phyloP scores from a whole-genome alignment of 2,329 filamentous ascomycete species.

The Mycosphaerella arachidis region DNA sequence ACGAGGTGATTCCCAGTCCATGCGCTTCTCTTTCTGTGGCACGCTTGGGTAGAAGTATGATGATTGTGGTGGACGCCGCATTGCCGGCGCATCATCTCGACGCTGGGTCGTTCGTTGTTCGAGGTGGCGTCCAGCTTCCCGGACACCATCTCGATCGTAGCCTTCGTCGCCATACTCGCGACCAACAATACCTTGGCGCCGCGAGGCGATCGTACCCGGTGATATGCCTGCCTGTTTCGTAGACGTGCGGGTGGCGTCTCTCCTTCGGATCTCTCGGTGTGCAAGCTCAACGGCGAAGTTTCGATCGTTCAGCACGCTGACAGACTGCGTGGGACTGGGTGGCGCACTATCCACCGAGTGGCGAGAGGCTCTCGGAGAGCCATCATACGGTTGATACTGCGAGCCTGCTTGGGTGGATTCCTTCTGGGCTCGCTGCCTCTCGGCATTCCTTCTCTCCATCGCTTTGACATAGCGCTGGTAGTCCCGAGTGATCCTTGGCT shows the following conservation, averaged over 20 bases:
- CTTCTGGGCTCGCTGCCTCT: constrained; percentile 23
- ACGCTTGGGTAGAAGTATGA: constrained; percentile 43
- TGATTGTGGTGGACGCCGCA: constrained; percentile 11
- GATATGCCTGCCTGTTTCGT: constrained; percentile 53
- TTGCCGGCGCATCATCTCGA: constrained; percentile 3
- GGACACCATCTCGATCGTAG: constrained; percentile 18
- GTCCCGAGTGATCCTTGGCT: constrained; percentile 68
- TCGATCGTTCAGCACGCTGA: constrained; percentile 67
- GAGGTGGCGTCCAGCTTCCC: constrained; percentile 25
- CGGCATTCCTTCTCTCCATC: constrained; percentile 37
- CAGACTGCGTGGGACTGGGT: constrained; percentile 21
- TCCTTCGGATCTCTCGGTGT: constrained; percentile 63
- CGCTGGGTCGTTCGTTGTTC: constrained; percentile 11
- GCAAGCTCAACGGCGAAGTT: constrained; percentile 74
- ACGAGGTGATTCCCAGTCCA: constrained; percentile 29
- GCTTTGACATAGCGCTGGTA: constrained; percentile 64
- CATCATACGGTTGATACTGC: constrained; percentile 8
- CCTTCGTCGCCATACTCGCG: constrained; percentile 16
- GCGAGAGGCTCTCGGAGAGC: constrained; percentile 16
- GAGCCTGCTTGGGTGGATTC: constrained; percentile 14
- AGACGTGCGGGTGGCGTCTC: constrained; percentile 54
- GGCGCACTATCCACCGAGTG: constrained; percentile 10
- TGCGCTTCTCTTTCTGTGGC: constrained; percentile 38
- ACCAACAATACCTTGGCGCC: constrained; percentile 27
- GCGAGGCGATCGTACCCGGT: constrained; percentile 35